Evolutionary conservation across 129 eudicot genomes (phyloP).

Genomic region (Apium graveolens): DNA sequence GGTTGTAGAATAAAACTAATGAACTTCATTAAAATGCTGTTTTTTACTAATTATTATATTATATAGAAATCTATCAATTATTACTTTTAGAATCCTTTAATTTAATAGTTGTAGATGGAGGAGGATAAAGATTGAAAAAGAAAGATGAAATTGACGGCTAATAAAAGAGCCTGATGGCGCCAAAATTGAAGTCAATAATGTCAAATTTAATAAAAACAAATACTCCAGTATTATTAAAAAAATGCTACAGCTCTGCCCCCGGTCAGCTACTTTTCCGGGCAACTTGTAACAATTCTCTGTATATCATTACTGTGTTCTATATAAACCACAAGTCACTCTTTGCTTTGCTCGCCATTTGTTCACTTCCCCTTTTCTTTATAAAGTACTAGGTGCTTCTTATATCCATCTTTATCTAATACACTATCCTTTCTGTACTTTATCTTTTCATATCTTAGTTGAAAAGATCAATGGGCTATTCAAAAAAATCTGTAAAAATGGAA

Average conservation of each 20-base stretch:
- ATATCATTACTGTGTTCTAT: background rate
- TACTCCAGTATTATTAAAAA: no score
- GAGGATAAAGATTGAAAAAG: background rate
- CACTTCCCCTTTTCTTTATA: background rate
- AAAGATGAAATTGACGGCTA: background rate
- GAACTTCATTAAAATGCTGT: no score
- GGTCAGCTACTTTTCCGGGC: constrained; percentile 16
- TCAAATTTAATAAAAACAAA: constrained; percentile 4
- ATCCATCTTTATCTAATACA: background rate
- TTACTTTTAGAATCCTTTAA: no score
- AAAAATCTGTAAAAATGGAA: constrained; percentile 27
- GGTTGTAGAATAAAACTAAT: no score
- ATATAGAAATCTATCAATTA: background rate
- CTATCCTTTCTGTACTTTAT: background rate
- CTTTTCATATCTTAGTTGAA: background rate
- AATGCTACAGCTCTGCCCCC: background rate
- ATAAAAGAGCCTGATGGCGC: constrained; percentile 4
- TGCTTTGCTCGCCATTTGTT: background rate
- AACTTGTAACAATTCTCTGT: background rate
- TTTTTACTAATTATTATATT: no score
- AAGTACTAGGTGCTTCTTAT: background rate
- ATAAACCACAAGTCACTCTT: background rate
- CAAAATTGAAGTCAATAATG: constrained; percentile 12
- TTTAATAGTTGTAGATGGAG: no score
- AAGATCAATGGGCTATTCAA: constrained; percentile 18